These are phyloP conservation scores for Penicillium coprophilum DNA, from an alignment of 495 filamentous ascomycete species.

Conservation along the genomic window DNA sequence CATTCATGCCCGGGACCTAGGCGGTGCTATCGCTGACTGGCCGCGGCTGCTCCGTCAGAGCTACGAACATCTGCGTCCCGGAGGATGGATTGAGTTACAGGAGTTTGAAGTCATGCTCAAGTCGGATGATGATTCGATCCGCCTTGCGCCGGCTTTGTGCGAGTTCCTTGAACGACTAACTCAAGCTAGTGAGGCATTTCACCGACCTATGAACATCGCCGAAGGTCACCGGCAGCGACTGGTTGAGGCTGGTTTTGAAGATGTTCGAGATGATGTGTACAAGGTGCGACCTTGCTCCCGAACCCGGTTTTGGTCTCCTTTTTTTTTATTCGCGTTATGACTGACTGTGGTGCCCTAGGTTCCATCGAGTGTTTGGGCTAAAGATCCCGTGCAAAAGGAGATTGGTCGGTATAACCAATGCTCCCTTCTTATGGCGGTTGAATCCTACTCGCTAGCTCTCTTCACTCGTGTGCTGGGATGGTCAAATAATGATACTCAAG, in stretches of 20 bases:
- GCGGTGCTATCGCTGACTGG: slow-evolving; percentile 49
- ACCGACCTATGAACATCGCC: slow-evolving; percentile 43
- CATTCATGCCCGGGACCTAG: slow-evolving; percentile 50
- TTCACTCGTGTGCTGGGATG: slow-evolving; percentile 58
- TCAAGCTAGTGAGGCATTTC: slow-evolving; percentile 38
- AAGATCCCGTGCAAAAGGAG: slow-evolving; percentile 46
- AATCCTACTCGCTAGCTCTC: slow-evolving; percentile 42
- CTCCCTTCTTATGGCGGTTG: slow-evolving; percentile 43
- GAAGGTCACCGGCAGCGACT: slow-evolving; percentile 30
- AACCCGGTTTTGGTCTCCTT: background rate
- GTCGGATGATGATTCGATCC: slow-evolving; percentile 43
- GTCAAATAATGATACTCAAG: slow-evolving; percentile 54
- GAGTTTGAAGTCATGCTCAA: slow-evolving; percentile 48
- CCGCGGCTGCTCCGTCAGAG: slow-evolving; percentile 36
- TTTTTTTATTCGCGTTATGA: background rate
- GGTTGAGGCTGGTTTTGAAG: slow-evolving; percentile 38
- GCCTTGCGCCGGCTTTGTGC: slow-evolving; percentile 30
- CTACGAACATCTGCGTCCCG: slow-evolving; percentile 46
- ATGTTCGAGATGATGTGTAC: slow-evolving; percentile 42
- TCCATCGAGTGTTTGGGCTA: slow-evolving; percentile 45
- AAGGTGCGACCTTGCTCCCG: slow-evolving; percentile 32
- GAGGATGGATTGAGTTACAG: slow-evolving; percentile 55
- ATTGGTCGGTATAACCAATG: slow-evolving; percentile 44
- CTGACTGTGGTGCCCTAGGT: slow-evolving; percentile 20
- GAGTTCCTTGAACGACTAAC: slow-evolving; percentile 35